These are phyloP conservation scores for Gryganskiella cystojenkinii DNA, from an alignment of 192 early-diverging fungal species.

Conservation along the genomic window DNA sequence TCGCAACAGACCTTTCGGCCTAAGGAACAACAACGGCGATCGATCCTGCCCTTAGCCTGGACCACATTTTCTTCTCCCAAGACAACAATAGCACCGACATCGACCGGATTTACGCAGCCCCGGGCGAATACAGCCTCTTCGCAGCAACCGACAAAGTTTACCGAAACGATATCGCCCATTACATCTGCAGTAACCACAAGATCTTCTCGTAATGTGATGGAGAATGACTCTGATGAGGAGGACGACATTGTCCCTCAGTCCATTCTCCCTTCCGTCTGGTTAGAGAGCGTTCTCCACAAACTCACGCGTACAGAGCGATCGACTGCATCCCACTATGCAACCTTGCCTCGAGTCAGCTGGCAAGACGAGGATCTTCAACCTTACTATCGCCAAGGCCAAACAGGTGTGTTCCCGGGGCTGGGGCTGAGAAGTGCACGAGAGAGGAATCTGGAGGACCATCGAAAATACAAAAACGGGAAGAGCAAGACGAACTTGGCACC, in stretches of 20 bases:
- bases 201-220: slow-evolving; percentile 14
- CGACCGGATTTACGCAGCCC: neutral
- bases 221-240: slow-evolving; percentile 6
- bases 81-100: slow-evolving; percentile 7
- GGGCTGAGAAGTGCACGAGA: neutral
- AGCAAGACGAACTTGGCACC: neutral
- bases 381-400: neutral
- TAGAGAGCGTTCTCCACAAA: slow-evolving; percentile 26
- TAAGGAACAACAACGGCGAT: slow-evolving; percentile 44
- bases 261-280: slow-evolving; percentile 34
- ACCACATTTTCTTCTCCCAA: slow-evolving; percentile 19
- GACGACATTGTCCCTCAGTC: slow-evolving; percentile 12
- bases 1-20: slow-evolving; percentile 42
- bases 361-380: slow-evolving; percentile 4
- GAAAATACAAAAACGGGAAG: neutral
- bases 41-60: slow-evolving; percentile 30
- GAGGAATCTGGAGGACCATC: neutral
- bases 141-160: neutral
- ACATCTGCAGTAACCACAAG: neutral
- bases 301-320: slow-evolving; percentile 17
- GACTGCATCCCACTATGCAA: slow-evolving; percentile 34
- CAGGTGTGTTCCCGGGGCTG: slow-evolving; percentile 7
- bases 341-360: slow-evolving; percentile 20
- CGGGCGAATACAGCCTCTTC: no score
- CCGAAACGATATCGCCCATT: no score